Conservation (phyloP, 176 grass and related monocot species). For the Hordeum marinum region DNA sequence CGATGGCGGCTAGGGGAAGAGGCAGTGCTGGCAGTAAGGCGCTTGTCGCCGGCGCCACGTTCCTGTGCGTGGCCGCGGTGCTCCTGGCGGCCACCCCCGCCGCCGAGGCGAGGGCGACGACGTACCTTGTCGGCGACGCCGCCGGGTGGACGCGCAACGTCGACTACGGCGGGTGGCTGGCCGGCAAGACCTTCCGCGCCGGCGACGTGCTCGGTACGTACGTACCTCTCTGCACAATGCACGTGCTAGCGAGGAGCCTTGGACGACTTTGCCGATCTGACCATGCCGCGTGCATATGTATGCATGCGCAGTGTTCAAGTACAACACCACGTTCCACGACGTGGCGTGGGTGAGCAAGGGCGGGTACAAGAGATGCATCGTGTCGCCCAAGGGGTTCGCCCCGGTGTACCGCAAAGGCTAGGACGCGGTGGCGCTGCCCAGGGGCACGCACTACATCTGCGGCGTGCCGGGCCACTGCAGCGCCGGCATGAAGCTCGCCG, state of each 20-base stretch:
- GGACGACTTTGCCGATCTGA: background rate
- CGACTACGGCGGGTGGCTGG: too few relatives aligned
- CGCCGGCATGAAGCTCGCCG: conserved; percentile 44
- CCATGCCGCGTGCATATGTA: background rate
- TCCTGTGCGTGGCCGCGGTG: background rate
- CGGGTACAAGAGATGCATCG: conserved; percentile 36
- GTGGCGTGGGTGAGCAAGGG: conserved; percentile 36
- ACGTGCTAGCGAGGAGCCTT: background rate
- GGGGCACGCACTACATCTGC: conserved; percentile 41
- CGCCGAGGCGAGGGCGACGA: conserved; percentile 14
- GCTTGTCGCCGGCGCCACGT: background rate
- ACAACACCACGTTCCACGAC: conserved; percentile 37
- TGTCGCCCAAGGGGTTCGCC: conserved; percentile 12
- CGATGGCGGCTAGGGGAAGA: conserved; percentile 35
- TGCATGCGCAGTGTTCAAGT: conserved; percentile 40
- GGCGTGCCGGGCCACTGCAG: conserved; percentile 27
- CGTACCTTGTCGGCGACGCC: conserved; percentile 42
- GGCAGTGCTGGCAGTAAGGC: conserved; percentile 18
- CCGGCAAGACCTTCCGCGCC: conserved; percentile 36
- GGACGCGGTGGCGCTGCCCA: conserved; percentile 23
- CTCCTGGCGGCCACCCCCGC: background rate
- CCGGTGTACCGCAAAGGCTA: conserved; percentile 22
- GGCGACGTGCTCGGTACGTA: conserved; percentile 48
- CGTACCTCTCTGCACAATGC: background rate
- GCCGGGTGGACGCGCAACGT: conserved; percentile 24